Base-by-base conservation (phyloP, 2,329 filamentous ascomycete genomes). In the Phoma sp. region DNA sequence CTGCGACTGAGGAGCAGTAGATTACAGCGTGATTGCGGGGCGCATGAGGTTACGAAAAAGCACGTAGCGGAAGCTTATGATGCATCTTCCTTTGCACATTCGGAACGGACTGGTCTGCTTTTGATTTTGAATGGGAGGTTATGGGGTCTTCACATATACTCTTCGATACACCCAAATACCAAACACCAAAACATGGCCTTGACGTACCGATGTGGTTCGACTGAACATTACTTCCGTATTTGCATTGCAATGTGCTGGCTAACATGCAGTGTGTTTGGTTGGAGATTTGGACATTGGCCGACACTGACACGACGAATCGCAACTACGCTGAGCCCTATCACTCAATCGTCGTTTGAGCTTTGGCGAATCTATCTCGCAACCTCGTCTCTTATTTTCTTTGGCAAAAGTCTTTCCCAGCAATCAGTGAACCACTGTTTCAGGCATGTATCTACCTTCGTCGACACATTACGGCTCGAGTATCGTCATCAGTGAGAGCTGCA, bases 1-100 rank as follows among this genome's bases (percentile, higher is more conserved):
- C 73, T 44, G 72, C 72, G 47, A 63, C 46, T 38, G 65, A 57
- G 55, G 71, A 75, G 65, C 68, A 74, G 64, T 65, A 65, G 61
- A 61, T 57, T 57, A 32, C 59, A 61, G 41, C 54, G 58, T 57
- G 48, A 57, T 60, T 61, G 58, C 53, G 55, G 63, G 66, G 64
- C 66, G 66, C 63, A 69, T 63, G 61, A 65, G 64, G 62, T 65
- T 67, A 68, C 54, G 63, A 68, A 69, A 68, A 68, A 62, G 64
- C 63, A 67, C 62, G 60, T 61, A 63, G 57, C 60, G 57, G 58
- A 63, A 67, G 61, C 61, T 58, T 63, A 64, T 62, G 64, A 67
- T 66, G 61, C 63, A 68, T 64, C 60, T 69, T 69, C 66, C 66
- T 69, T 66, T 69, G 64, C 66, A 68, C 66, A 59, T 64, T 68